Evolutionary conservation across 2,329 filamentous ascomycete genomes (phyloP), one percentile per base, ranked within the genome.

Genomic region (Aureobasidium pullulans): DNA sequence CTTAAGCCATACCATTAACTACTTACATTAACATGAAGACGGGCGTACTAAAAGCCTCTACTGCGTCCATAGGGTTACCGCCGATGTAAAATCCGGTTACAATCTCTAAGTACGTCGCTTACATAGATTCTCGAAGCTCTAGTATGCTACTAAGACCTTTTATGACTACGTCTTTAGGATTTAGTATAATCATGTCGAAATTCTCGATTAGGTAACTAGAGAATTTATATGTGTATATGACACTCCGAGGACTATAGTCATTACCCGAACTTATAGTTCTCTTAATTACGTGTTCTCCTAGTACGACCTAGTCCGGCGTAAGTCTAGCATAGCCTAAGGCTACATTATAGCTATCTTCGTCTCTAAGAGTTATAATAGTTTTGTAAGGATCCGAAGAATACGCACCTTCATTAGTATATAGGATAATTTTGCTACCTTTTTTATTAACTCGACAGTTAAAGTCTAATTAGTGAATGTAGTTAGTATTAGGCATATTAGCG

Each of bases 11-110:
- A 36, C 47, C 37, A 34, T 62, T 59, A 29, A 61, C 50, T 23
- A 59, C 61, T 49, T 60, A 16, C 58, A 61, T 60, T 39, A 62
- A 37, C 59, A 61, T 47, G 34, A 61, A 61, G 31, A 62, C 52
- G n/a, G 50, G 48, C 28, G 59, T 48, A 39, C 49, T 60, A 28
- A 53, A 62, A n/a, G 59, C 59, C 44, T 61, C 31, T 15, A 46
- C 58, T 19, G 44, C 43, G 31, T 60, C 61, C 31, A 42, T 48
- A 40, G 58, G 28, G 32, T 31, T 29, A 40, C 61, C 61, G 19
- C 52, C 52, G 19, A 19, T 31, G 29, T 50, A 62, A 16, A 9
- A 32, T 15, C 57, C 57, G 29, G 53, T 29, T 37, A 31, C 19
- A n/a, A 62, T 54, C 32, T 62, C 60, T 31, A 60, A 7, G 15